A percentile compares a stretch with the other conserved stretches of the same genome.
Conservation (phyloP, 2,329 filamentous ascomycete species). For the Tolypocladium paradoxum region DNA sequence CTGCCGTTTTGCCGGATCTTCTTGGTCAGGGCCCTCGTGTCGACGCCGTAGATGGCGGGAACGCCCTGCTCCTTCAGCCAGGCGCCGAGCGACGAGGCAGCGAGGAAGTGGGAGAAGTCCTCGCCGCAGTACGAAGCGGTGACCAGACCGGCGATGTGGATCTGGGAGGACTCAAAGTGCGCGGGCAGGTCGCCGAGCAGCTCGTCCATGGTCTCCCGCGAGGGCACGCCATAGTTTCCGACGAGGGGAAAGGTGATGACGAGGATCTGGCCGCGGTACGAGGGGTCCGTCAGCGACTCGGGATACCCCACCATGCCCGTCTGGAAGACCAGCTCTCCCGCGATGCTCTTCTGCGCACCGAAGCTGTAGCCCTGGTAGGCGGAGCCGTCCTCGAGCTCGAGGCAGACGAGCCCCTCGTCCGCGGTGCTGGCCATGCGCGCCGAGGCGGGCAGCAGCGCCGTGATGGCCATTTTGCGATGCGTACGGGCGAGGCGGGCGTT, state of each 20-base stretch:
- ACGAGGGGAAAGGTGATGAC: slow-evolving; percentile 93
- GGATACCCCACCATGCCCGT: slow-evolving; percentile 99
- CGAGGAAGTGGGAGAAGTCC: slow-evolving; percentile 90
- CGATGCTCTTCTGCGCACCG: slow-evolving; percentile 85
- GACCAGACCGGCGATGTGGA: slow-evolving; percentile 88
- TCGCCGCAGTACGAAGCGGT: slow-evolving; percentile 88
- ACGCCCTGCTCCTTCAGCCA: slow-evolving; percentile 96
- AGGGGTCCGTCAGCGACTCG: slow-evolving; percentile 81
- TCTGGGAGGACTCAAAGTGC: slow-evolving; percentile 85
- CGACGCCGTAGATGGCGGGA: slow-evolving; percentile 88
- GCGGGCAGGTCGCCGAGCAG: slow-evolving; percentile 78
- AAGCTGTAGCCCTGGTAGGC: slow-evolving; percentile 94
- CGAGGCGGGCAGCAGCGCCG: slow-evolving; percentile 44
- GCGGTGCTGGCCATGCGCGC: slow-evolving; percentile 42
- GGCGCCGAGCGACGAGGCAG: slow-evolving; percentile 76
- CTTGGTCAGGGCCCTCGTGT: slow-evolving; percentile 90
- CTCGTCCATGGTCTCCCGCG: slow-evolving; percentile 72
- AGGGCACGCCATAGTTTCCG: slow-evolving; percentile 95
- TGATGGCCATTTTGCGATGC: slow-evolving; percentile 18
- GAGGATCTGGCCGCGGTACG: slow-evolving; percentile 85
- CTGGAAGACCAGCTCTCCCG: slow-evolving; percentile 97
- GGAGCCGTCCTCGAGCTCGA: slow-evolving; percentile 87
- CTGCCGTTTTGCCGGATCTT: slow-evolving; percentile 87
- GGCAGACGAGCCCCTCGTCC: slow-evolving; percentile 59
- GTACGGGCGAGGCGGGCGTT: neutral